phyloP scores from a whole-genome alignment of 768 basidiomycete genomes.

The Tricholoma matsutake region DNA sequence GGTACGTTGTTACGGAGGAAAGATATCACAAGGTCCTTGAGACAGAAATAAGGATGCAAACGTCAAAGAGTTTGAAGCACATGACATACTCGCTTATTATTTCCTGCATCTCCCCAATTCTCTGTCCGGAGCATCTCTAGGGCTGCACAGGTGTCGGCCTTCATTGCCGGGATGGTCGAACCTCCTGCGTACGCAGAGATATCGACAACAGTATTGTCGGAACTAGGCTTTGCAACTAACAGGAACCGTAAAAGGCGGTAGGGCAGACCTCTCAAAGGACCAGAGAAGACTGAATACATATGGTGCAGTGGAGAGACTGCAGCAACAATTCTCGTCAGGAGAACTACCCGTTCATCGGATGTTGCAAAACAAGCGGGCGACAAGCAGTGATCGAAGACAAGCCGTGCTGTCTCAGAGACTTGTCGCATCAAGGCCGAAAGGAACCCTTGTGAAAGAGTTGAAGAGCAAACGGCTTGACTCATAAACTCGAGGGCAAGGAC shows the following conservation, averaged over 20 bases:
- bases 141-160: conserved; percentile 33
- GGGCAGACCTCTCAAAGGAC: conserved; percentile 29
- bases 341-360: conserved; percentile 30
- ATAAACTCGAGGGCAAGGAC: conserved; percentile 44
- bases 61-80: background rate
- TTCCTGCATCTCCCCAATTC: conserved; percentile 26
- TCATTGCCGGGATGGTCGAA: conserved; percentile 20
- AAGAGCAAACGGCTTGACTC: conserved; percentile 37
- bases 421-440: conserved; percentile 45
- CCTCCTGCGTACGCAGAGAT: conserved; percentile 19
- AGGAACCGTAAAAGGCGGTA: conserved; percentile 42
- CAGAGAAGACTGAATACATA: conserved; percentile 28
- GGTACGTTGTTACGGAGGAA: conserved; percentile 27
- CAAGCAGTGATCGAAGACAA: conserved; percentile 42
- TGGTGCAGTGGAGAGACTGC: conserved; percentile 26
- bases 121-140: conserved; percentile 35
- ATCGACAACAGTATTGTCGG: conserved; percentile 37
- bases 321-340: conserved; percentile 40
- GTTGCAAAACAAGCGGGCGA: conserved; percentile 36
- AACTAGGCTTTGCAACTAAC: conserved; percentile 40
- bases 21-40: conserved; percentile 26
- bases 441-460: conserved; percentile 46
- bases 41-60: background rate
- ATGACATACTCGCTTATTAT: conserved; percentile 24
- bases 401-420: conserved; percentile 35